A percentile compares a stretch with the other conserved stretches of the same genome.
phyloP scores from a whole-genome alignment of 2,329 filamentous ascomycete genomes.

The Cadophora malorum region DNA sequence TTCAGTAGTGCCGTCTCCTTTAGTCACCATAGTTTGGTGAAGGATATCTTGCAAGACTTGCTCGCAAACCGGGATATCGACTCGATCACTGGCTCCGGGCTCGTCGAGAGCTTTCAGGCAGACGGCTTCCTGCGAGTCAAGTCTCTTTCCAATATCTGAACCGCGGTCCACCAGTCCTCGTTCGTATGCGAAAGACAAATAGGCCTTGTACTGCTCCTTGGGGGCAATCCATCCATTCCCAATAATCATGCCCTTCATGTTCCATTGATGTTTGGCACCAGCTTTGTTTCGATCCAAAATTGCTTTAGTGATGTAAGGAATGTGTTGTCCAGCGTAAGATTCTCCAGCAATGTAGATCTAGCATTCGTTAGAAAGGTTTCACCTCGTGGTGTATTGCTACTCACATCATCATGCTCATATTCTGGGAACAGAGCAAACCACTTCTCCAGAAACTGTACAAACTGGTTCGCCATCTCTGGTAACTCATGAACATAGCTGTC shows the following conservation, averaged over 20 bases:
- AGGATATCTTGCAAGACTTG: slow-evolving; percentile 76
- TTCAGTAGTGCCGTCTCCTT: slow-evolving; percentile 56
- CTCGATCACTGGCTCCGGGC: slow-evolving; percentile 61
- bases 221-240: slow-evolving; percentile 98
- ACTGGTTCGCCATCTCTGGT: slow-evolving; percentile 86
- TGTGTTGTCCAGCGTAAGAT: slow-evolving; percentile 96
- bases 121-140: slow-evolving; percentile 72
- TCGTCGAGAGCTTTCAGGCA: slow-evolving; percentile 70
- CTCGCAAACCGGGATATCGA: slow-evolving; percentile 79
- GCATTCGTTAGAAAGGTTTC: slow-evolving; percentile 35
- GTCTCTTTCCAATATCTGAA: slow-evolving; percentile 64
- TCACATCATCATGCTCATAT: slow-evolving; percentile 88
- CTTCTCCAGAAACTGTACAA: slow-evolving; percentile 87
- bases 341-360: slow-evolving; percentile 95
- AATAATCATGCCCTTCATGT: slow-evolving; percentile 84
- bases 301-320: slow-evolving; percentile 92
- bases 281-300: slow-evolving; percentile 86
- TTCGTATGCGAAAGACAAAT: slow-evolving; percentile 81
- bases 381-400: slow-evolving; percentile 46
- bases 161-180: slow-evolving; percentile 74
- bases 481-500: slow-evolving; percentile 87
- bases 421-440: slow-evolving; percentile 92
- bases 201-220: slow-evolving; percentile 85
- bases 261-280: slow-evolving; percentile 66
- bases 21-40: slow-evolving; percentile 63